Base-by-base conservation (phyloP, 371 early-diverging fungal genomes). In the Funneliformis caledonium region DNA sequence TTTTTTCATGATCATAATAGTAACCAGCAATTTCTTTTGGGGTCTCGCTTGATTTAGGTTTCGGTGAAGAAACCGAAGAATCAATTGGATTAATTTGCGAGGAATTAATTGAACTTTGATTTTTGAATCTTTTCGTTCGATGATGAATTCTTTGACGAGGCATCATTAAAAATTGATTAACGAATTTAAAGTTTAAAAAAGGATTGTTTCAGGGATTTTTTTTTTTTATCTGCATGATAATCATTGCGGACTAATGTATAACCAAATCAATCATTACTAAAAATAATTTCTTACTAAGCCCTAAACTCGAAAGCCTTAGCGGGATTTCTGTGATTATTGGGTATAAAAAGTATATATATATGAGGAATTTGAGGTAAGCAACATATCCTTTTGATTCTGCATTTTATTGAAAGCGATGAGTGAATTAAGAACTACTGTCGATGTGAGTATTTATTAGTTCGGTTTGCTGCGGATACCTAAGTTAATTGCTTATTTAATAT, bases 11-110 rank as follows among this genome's bases (percentile, higher is more conserved):
- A 82, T 90, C 90, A 80, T 83, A 90, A 80, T 88, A 89, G 68
- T 86, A 90, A n/a, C 90, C 90, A 5, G 90, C 89, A 22, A 90
- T 89, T 48, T 88, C 87, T 68, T 19, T 42, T 70, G 70, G 70
- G 9, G 16, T n/a, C 31, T 64, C 31, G 26, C 26, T 16, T 6
- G 64, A 19, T 52, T 1, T 31, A 26, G 31, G 8, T 64, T 10
- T 0, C 26, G 64, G 11, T 31, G 33, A 64, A 31, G 64, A 31
- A 64, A 11, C 8, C 16, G 56, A 56, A 56, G 56, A 19, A 56
- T 56, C 56, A 2, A 56, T n/a, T 52, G 56, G 14, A 52, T 19
- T 52, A 16, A 19, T 0, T 16, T 52, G 14, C 19, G 56, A n/a
- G 4, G n/a, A 56, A 52, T 56, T 56, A 2, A 19, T 52, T 16